Conservation (phyloP, 1,284 basidiomycete genomes). For the Kalmanozyma brasiliensis region DNA sequence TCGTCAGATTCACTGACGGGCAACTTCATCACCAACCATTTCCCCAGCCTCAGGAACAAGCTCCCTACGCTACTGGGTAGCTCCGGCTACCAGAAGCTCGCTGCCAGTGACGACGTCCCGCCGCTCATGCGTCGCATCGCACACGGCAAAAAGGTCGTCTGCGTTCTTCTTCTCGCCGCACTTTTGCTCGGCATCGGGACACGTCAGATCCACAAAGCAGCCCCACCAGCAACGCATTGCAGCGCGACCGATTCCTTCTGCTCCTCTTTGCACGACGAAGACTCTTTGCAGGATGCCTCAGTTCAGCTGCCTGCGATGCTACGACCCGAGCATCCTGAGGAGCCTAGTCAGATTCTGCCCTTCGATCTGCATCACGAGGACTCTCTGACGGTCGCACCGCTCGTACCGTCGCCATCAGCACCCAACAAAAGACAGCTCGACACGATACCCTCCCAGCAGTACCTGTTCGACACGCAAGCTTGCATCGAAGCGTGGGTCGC, state of each 20-base stretch:
- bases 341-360: conserved; percentile 18
- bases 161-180: conserved; percentile 24
- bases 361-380: conserved; percentile 35
- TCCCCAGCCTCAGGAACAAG: conserved; percentile 20
- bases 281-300: conserved; percentile 28
- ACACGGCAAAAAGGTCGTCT: conserved; percentile 12
- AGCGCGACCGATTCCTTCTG: neutral
- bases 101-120: conserved; percentile 1
- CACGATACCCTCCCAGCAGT: conserved; percentile 20
- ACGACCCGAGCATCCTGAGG: conserved; percentile 17
- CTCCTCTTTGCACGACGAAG: conserved; percentile 27
- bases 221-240: neutral
- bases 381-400: neutral
- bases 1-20: conserved; percentile 24
- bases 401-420: conserved; percentile 11
- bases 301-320: conserved; percentile 20
- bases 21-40: conserved; percentile 9
- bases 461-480: conserved; percentile 15
- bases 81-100: conserved; percentile 13
- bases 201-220: conserved; percentile 2
- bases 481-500: conserved; percentile 38
- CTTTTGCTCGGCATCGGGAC: conserved; percentile 23
- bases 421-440: conserved; percentile 27
- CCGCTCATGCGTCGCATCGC: neutral
- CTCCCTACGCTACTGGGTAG: conserved; percentile 7